Conservation (phyloP, 1,139 yeast genomes). For the Suhomyces taliae region DNA sequence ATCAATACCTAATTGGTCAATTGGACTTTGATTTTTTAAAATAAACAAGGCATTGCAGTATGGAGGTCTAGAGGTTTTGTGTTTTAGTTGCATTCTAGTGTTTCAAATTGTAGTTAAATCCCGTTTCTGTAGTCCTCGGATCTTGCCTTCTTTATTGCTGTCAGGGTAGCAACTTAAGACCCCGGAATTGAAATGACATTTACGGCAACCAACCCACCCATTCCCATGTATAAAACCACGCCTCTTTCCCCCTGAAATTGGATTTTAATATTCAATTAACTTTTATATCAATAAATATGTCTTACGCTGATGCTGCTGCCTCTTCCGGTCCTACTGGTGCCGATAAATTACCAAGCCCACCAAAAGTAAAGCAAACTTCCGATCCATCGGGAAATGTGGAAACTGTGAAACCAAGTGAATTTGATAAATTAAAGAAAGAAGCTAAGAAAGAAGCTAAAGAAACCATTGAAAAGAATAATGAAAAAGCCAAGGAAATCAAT, state of each 20-base stretch:
- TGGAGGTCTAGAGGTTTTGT: no score
- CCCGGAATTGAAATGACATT: constrained; percentile 3
- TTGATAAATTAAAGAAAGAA: constrained; percentile 29
- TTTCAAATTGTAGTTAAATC: no score
- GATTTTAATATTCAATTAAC: background rate
- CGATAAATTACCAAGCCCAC: constrained; percentile 25
- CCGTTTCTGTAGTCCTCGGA: no score
- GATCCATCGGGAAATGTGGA: constrained; percentile 31
- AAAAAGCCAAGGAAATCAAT: constrained; percentile 6
- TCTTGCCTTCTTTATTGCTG: background rate
- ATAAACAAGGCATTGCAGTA: no score
- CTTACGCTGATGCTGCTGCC: constrained; percentile 45
- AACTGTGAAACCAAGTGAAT: constrained; percentile 28
- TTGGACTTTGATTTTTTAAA: background rate
- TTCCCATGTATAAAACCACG: constrained; percentile 1
- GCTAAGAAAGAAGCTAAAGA: constrained; percentile 21
- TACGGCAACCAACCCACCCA: background rate
- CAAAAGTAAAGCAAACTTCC: constrained; percentile 23
- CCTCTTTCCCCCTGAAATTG: constrained; percentile 3
- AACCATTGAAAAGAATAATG: constrained; percentile 17
- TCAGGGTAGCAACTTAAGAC: constrained; percentile 1
- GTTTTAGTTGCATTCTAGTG: no score
- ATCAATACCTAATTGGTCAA: background rate
- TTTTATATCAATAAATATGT: constrained; percentile 7
- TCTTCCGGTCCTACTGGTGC: constrained; percentile 34